Evolutionary conservation across 768 basidiomycete genomes (phyloP).

Genomic region (Tulasnella sp.): DNA sequence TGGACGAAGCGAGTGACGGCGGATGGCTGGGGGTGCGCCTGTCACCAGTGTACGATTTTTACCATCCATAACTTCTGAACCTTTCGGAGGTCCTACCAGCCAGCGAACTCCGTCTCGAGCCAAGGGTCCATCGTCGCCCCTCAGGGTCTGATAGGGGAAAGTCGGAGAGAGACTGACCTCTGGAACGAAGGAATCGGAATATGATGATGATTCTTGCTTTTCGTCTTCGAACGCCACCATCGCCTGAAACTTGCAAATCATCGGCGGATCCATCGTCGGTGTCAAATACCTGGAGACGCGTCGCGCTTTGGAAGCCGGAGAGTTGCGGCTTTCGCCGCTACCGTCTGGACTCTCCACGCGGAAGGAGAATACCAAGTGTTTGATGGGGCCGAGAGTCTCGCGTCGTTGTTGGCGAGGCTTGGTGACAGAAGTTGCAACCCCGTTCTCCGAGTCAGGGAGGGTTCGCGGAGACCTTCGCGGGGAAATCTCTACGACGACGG

Average conservation of each 20-base stretch:
- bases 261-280: no score
- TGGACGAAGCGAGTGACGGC: neutral
- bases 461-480: no score
- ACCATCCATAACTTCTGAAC: neutral
- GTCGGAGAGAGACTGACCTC: neutral
- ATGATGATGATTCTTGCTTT: neutral
- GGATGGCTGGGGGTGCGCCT: neutral
- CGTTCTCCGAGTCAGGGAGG: no score
- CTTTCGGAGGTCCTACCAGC: neutral
- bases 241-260: no score
- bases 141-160: neutral
- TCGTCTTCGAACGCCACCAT: no score
- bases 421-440: neutral
- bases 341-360: neutral
- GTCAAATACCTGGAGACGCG: no score
- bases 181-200: neutral
- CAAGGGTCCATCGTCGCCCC: neutral
- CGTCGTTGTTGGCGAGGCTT: neutral
- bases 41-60: neutral
- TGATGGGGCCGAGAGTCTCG: neutral
- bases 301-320: no score
- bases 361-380: conserved; percentile 10
- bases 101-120: neutral
- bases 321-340: no score
- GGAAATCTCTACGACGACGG: no score